phyloP scores from a whole-genome alignment of 805 yeast genomes.

The Starmerella ratchasimensis region DNA sequence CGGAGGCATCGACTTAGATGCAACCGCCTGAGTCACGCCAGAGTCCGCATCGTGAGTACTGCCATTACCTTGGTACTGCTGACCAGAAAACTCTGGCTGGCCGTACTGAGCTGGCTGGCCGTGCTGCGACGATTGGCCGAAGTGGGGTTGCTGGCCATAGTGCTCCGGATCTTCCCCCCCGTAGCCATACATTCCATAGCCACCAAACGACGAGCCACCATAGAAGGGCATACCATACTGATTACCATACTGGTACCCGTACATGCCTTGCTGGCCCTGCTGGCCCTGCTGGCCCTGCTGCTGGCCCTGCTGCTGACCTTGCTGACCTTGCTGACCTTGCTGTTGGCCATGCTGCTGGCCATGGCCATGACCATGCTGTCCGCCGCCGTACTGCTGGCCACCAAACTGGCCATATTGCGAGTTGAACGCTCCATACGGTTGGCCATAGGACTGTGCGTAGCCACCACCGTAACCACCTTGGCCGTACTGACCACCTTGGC shows the following conservation, averaged over 20 bases:
- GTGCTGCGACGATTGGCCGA: background rate
- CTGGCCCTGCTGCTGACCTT: background rate
- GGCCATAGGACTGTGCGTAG: background rate
- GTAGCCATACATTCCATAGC: too few relatives aligned
- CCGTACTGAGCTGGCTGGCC: background rate
- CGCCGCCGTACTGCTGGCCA: background rate
- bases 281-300: background rate
- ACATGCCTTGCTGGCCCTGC: background rate
- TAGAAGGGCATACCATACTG: background rate
- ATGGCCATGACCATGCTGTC: background rate
- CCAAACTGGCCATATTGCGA: background rate
- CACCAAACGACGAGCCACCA: too few relatives aligned
- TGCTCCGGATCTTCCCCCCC: too few relatives aligned
- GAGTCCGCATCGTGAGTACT: background rate
- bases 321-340: conserved; percentile 1
- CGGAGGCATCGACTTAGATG: too few relatives aligned
- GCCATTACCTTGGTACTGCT: background rate
- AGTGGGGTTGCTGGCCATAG: background rate
- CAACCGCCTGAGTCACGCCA: too few relatives aligned
- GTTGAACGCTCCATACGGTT: background rate
- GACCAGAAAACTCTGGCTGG: background rate
- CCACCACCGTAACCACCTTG: background rate
- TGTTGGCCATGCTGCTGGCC: background rate
- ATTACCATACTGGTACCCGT: background rate
- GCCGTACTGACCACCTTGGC: background rate